These are phyloP conservation scores for Alternaria gaisen DNA, from an alignment of 2,329 filamentous ascomycete genomes.

Conservation along the genomic window DNA sequence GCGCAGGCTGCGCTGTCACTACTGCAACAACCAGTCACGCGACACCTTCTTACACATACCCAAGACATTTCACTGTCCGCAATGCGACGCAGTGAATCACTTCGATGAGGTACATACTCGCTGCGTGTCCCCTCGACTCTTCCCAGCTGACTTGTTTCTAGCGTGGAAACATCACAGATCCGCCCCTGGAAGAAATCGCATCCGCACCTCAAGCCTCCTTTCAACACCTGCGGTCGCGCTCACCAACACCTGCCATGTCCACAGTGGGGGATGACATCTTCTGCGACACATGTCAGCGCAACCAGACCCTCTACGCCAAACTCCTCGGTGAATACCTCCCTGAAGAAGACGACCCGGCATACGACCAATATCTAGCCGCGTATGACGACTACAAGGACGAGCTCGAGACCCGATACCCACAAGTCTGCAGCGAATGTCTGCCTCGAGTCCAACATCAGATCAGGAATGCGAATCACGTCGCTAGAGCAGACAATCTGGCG, in stretches of 20 bases:
- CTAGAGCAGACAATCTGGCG: constrained; percentile 81
- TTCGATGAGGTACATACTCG: constrained; percentile 74
- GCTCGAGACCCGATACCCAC: constrained; percentile 85
- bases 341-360: constrained; percentile 70
- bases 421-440: constrained; percentile 84
- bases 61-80: constrained; percentile 51
- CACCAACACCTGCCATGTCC: constrained; percentile 37
- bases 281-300: constrained; percentile 84
- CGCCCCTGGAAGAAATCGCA: constrained; percentile 66
- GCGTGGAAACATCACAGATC: constrained; percentile 90
- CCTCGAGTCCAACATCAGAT: constrained; percentile 76
- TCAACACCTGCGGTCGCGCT: constrained; percentile 37
- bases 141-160: constrained; percentile 51
- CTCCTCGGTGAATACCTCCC: constrained; percentile 83
- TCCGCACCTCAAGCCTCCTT: constrained; percentile 28
- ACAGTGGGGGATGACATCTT: constrained; percentile 57
- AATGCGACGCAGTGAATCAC: constrained; percentile 88
- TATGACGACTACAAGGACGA: constrained; percentile 75
- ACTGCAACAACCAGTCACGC: constrained; percentile 41
- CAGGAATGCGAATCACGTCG: constrained; percentile 76
- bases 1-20: constrained; percentile 48
- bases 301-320: constrained; percentile 82
- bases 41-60: constrained; percentile 34
- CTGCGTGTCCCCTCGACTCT: constrained; percentile 1
- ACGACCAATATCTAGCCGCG: constrained; percentile 71